Evolutionary conservation across 805 yeast species (phyloP).

Genomic region (Jamesozyma hellenica): DNA sequence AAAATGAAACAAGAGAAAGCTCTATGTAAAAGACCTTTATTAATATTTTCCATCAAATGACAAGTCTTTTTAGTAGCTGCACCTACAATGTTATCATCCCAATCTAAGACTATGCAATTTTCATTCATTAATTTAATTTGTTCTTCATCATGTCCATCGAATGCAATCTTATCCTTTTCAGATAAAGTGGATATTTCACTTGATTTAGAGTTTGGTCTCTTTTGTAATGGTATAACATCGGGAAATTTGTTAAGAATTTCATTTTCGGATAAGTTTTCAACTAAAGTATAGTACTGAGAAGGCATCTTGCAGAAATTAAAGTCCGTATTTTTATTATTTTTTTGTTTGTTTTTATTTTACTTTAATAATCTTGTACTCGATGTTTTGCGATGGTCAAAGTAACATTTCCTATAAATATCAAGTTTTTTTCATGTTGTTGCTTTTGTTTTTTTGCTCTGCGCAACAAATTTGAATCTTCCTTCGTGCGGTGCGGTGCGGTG

Average conservation of each 20-base stretch:
- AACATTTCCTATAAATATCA: too few relatives aligned
- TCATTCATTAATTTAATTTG: conserved; percentile 95
- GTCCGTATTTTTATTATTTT: neutral
- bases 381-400: too few relatives aligned
- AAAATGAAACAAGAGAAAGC: conserved; percentile 95
- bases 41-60: conserved; percentile 78
- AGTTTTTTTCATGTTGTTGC: too few relatives aligned
- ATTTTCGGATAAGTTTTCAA: conserved; percentile 38
- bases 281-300: conserved; percentile 39
- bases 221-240: conserved; percentile 51
- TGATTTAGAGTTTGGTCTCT: conserved; percentile 48
- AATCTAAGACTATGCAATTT: conserved; percentile 86
- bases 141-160: conserved; percentile 84
- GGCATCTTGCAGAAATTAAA: too few relatives aligned
- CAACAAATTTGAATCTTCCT: too few relatives aligned
- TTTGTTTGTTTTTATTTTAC: neutral
- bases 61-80: conserved; percentile 90
- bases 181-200: conserved; percentile 27
- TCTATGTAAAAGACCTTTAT: conserved; percentile 80
- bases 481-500: too few relatives aligned
- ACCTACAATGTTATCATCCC: conserved; percentile 79
- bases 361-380: too few relatives aligned
- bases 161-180: conserved; percentile 35
- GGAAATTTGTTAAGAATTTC: conserved; percentile 51
- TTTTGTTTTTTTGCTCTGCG: too few relatives aligned